Base-by-base conservation (phyloP, 2,329 filamentous ascomycete species). In the Paramyrothecium sp. region DNA sequence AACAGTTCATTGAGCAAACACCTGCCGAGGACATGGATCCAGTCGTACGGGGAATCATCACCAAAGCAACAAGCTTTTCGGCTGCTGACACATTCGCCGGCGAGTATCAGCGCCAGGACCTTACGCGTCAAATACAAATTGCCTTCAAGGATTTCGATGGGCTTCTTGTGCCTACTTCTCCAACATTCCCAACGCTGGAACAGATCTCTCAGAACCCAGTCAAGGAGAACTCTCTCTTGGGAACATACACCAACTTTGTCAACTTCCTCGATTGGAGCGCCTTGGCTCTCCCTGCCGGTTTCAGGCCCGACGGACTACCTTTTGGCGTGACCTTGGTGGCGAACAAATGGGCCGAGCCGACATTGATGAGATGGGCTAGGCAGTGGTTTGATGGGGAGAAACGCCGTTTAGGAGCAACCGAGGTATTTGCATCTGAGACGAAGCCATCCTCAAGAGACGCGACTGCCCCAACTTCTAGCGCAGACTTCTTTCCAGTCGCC, bases 261-360 rank as follows among this genome's bases (percentile, higher is more conserved):
- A 87, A 87, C 62, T 81, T 87, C 26, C 67, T 87, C 19, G 84
- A 87, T 66, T 75, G 85, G 62, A 80, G 78, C 44, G 82, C 79
- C 3, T 62, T 84, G 11, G 76, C 80, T 1, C 73, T 85, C n/a
- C 81, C 82, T 2, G 82, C 82, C 1, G 78, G 78, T 2, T 75
- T 73, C 38, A 59, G 73, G 1, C 38, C 61, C 0, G 71, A 75
- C 34, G 71, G 70, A 0, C 62, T 76, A 7, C 73, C 74, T 1
- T 76, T 76, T 54, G 72, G 74, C 1, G 58, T 76, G 7, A 76
- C 74, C 0, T 58, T 76, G 2, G 73, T 76, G 7, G 69, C 72
- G 3, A 69, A 60, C 22, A 58, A 61, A 3, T 76, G 74, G 74
- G 65, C 71, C 50, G 74, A 76, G 20, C 59, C 65, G 0, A 63